A percentile compares a stretch with the other conserved stretches of the same genome.
Conservation (phyloP, 176 grass and related monocot species). For the Elymus sibiricus region DNA sequence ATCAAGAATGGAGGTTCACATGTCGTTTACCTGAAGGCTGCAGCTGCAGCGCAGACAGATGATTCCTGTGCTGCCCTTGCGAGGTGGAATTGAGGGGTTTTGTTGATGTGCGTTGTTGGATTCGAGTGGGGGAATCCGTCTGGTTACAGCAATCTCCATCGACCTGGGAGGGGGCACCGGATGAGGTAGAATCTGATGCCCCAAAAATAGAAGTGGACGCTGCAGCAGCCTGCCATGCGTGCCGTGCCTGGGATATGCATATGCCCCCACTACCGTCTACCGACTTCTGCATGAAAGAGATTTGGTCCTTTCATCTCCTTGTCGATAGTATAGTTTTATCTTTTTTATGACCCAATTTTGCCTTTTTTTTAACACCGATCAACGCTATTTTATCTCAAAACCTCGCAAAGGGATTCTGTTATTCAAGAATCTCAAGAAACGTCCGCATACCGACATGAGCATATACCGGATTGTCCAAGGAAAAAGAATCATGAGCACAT, state of each 20-base stretch:
- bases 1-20: neutral
- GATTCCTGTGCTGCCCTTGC: neutral
- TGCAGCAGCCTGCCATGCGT: neutral
- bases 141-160: constrained; percentile 1
- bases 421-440: neutral
- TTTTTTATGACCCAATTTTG: neutral
- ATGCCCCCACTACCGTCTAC: neutral
- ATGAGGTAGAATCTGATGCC: constrained; percentile 41
- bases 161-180: neutral
- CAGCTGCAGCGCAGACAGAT: neutral
- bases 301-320: neutral
- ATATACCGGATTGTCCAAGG: too few species aligned
- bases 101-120: neutral
- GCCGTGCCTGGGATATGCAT: neutral
- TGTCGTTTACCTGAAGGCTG: neutral
- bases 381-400: neutral
- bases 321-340: neutral
- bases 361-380: neutral
- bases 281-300: neutral
- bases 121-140: neutral
- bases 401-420: neutral
- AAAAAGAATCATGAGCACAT: neutral
- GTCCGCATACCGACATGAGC: too few species aligned
- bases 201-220: neutral
- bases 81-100: neutral